phyloP scores from a whole-genome alignment of 352 stramenopile species.

The Thraustochytrium striatum region DNA sequence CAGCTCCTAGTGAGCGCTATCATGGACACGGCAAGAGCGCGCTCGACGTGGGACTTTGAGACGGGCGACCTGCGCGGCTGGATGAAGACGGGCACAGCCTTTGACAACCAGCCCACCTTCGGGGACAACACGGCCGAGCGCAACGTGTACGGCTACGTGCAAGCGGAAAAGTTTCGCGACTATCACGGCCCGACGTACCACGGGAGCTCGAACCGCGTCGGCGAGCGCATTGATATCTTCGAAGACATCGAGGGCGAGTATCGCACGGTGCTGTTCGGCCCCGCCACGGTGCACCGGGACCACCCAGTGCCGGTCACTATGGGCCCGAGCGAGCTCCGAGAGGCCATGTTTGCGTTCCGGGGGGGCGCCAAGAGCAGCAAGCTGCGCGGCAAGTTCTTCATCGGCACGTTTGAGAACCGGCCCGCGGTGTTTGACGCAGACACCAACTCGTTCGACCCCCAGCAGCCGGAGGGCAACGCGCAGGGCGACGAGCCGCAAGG shows the following conservation, averaged over 20 bases:
- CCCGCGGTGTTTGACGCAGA: constrained; percentile 53
- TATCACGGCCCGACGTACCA: constrained; percentile 46
- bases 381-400: constrained; percentile 83
- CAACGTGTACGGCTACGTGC: constrained; percentile 63
- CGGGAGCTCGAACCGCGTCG: constrained; percentile 28
- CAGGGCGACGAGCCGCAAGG: constrained; percentile 83
- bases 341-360: constrained; percentile 51
- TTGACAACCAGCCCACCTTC: constrained; percentile 87
- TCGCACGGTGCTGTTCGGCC: constrained; percentile 34
- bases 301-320: constrained; percentile 27
- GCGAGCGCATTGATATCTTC: constrained; percentile 27
- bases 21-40: constrained; percentile 65
- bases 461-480: constrained; percentile 63
- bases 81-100: constrained; percentile 82
- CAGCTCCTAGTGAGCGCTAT: constrained; percentile 69
- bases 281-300: constrained; percentile 17
- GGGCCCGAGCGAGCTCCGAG: neutral
- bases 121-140: constrained; percentile 85
- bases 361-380: constrained; percentile 56
- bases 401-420: constrained; percentile 87
- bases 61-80: constrained; percentile 89
- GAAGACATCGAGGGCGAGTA: constrained; percentile 33
- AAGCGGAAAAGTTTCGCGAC: constrained; percentile 35
- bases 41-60: constrained; percentile 94
- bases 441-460: constrained; percentile 62